Evolutionary conservation across 1,284 basidiomycete genomes (phyloP).

Genomic region (Ustilago lituana): DNA sequence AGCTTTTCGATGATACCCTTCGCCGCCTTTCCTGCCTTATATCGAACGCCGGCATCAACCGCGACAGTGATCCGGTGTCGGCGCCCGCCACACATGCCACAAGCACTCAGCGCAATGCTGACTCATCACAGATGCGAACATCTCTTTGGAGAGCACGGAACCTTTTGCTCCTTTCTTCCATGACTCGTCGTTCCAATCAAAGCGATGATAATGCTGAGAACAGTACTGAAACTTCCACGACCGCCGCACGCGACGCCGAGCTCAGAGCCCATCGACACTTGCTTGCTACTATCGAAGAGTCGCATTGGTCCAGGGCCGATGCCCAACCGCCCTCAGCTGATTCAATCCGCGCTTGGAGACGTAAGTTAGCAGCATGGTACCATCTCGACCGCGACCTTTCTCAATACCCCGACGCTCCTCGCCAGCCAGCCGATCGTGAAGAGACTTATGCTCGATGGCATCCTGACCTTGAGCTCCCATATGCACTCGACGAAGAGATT

Average conservation of each 20-base stretch:
- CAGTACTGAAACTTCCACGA: background rate
- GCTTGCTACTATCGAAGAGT: conserved; percentile 35
- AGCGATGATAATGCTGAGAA: background rate
- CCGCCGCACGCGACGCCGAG: conserved; percentile 3
- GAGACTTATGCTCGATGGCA: conserved; percentile 29
- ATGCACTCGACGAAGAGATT: conserved; percentile 32
- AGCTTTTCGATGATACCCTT: conserved; percentile 37
- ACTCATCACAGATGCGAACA: conserved; percentile 25
- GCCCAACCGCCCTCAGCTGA: conserved; percentile 4
- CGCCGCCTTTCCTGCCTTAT: conserved; percentile 32
- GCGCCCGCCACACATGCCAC: background rate
- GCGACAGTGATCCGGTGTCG: too few species aligned
- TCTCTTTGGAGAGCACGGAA: conserved; percentile 35
- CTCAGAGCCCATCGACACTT: conserved; percentile 23
- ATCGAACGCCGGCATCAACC: conserved; percentile 2
- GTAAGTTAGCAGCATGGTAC: conserved; percentile 40
- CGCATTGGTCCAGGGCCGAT: conserved; percentile 24
- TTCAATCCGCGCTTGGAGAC: conserved; percentile 35
- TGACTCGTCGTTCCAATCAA: conserved; percentile 11
- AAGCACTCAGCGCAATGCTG: conserved; percentile 13
- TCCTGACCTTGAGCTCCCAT: conserved; percentile 33
- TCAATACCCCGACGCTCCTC: conserved; percentile 20
- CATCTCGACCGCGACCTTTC: conserved; percentile 25
- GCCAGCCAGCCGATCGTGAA: background rate
- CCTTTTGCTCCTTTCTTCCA: conserved; percentile 30